Base-by-base conservation (phyloP, 2,329 filamentous ascomycete genomes). In the Apiospora hydei region DNA sequence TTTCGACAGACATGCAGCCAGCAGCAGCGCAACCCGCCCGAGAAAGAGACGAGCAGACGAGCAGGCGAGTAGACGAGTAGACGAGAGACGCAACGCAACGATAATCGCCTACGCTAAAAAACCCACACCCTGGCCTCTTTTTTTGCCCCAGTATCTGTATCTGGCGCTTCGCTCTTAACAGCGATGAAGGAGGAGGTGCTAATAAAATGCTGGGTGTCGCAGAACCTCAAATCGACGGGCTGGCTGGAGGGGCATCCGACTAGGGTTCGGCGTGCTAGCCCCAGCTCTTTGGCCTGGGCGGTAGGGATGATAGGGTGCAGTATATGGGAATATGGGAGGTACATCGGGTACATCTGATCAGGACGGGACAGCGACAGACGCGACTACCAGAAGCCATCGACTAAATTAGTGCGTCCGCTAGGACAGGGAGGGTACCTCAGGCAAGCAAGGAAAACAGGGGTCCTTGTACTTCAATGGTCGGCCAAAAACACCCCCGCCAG, bases 81-180 rank as follows among this genome's bases (percentile, higher is more conserved):
- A 30, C 6, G 16, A 34, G 53, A 34, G 26, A 61, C 53, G 57
- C 57, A 41, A 34, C 8, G 30, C 57, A 41, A 41, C 57, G 14
- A 41, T 64, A 41, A 64, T 64, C 57, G 34, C 57, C 57, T 41
- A 64, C 41, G 30, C 57, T 64, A 41, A 14, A 14, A n/a, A 64
- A 38, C 10, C 57, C 57, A 64, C 57, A 64, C 34, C 57, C 57
- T 64, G 57, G 34, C 11, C 57, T 3, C 3, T 41, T 41, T 41
- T 24, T 34, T 64, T 64, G 57, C 57, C 57, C 57, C 57, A 64
- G 57, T 64, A 41, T 64, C 53, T 47, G 44, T 47, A 47, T 47
- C 46, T 64, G 57, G 57, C 57, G 57, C 57, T 64, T 64, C 53
- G 57, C 57, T 61, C 57, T 41, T n/a, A 64, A 41, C 34, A 64